A percentile compares a stretch with the other conserved stretches of the same genome.
Conservation (phyloP, 345 rosid genomes). For the Erysimum cheiranthoides region DNA sequence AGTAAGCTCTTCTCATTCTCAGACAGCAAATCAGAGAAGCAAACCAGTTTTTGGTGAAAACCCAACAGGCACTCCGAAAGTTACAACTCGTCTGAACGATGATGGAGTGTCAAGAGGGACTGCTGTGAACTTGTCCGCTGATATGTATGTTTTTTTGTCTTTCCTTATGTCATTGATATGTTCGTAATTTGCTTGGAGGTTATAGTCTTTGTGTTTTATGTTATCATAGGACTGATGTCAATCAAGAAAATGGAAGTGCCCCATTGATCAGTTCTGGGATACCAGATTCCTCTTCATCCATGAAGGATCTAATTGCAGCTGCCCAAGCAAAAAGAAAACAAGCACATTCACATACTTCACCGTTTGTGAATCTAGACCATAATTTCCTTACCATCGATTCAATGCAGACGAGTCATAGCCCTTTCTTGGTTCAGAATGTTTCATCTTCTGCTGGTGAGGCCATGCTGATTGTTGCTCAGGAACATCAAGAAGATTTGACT, state of each 20-base stretch:
- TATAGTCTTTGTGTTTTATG: constrained; percentile 21
- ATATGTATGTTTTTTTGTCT: constrained; percentile 49
- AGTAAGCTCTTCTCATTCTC: constrained; percentile 55
- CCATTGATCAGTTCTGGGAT: constrained; percentile 55
- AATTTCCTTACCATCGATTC: constrained; percentile 47
- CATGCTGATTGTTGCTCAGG: constrained; percentile 53
- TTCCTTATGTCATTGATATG: constrained; percentile 27
- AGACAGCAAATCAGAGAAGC: constrained; percentile 52
- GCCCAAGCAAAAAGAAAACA: constrained; percentile 90
- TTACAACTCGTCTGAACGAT: constrained; percentile 49
- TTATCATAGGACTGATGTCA: constrained; percentile 53
- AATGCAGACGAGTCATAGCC: constrained; percentile 55
- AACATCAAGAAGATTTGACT: constrained; percentile 51
- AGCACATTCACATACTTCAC: constrained; percentile 66
- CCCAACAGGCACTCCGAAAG: constrained; percentile 56
- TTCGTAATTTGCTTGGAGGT: constrained; percentile 19
- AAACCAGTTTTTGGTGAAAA: constrained; percentile 59
- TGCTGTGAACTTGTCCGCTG: constrained; percentile 51
- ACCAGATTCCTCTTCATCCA: constrained; percentile 64
- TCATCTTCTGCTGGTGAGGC: constrained; percentile 51
- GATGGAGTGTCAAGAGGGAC: constrained; percentile 48
- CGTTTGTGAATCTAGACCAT: constrained; percentile 55
- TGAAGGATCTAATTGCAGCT: constrained; percentile 92
- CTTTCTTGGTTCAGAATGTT: constrained; percentile 56
- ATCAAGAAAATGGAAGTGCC: constrained; percentile 50